Conservation (phyloP, 2,329 filamentous ascomycete genomes). For the Fusarium udum region DNA sequence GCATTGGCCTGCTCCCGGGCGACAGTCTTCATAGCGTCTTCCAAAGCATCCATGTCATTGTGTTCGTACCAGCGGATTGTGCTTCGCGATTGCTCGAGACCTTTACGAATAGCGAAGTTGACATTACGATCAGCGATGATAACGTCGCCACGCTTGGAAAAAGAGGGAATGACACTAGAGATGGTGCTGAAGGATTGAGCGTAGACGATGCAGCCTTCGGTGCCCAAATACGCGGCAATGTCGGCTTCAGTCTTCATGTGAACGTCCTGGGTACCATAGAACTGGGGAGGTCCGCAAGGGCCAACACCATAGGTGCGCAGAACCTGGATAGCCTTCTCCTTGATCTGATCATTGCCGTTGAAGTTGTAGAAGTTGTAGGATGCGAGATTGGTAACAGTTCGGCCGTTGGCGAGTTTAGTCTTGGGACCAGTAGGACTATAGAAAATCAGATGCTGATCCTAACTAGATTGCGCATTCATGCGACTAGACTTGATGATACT, state of each 20-base stretch:
- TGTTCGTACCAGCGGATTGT: constrained; percentile 95
- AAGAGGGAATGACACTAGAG: constrained; percentile 94
- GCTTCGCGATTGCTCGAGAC: constrained; percentile 90
- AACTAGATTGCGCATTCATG: background rate
- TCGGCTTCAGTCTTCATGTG: constrained; percentile 97
- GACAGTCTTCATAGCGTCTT: constrained; percentile 84
- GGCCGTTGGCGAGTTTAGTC: constrained; percentile 86
- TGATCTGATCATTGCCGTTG: constrained; percentile 88
- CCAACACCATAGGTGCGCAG: constrained; percentile 96
- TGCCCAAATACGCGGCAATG: constrained; percentile 88
- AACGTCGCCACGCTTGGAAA: constrained; percentile 96
- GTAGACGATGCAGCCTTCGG: constrained; percentile 91
- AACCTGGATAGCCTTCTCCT: constrained; percentile 93
- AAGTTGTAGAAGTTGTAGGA: constrained; percentile 99
- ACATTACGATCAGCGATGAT: constrained; percentile 95
- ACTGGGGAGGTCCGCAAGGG: constrained; percentile 94
- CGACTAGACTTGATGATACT: constrained; percentile 2
- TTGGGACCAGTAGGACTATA: constrained; percentile 80
- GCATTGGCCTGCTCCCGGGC: constrained; percentile 85
- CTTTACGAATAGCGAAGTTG: constrained; percentile 94
- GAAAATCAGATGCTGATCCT: constrained; percentile 2
- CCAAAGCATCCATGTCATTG: constrained; percentile 93
- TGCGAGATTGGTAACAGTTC: constrained; percentile 91
- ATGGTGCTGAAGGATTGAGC: constrained; percentile 97
- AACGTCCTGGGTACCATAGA: constrained; percentile 98